Percentiles rank a stretch among this genome's conserved stretches.
These are phyloP conservation scores for Sordariomycetes sp. DNA, from an alignment of 2,329 filamentous ascomycete genomes.

Conservation along the genomic window DNA sequence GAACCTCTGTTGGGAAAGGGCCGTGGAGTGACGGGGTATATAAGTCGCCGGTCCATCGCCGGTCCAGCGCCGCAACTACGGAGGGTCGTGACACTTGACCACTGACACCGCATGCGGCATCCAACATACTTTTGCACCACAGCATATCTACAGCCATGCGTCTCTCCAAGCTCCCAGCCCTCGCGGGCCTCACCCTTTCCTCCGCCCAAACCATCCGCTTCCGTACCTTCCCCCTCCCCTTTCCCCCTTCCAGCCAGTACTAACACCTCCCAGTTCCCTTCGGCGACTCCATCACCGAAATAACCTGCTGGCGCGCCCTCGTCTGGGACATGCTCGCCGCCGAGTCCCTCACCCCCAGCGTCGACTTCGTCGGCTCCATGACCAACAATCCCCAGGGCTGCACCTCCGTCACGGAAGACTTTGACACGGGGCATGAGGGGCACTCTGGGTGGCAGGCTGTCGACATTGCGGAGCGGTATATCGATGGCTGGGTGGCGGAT, in stretches of 20 bases:
- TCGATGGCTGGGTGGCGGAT: slow-evolving; percentile 20
- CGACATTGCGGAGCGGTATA: slow-evolving; percentile 23
- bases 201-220: slow-evolving; percentile 2
- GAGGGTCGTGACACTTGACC: background rate
- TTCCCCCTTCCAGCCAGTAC: background rate
- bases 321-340: slow-evolving; percentile 23
- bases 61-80: background rate
- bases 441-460: slow-evolving; percentile 23
- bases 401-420: slow-evolving; percentile 14
- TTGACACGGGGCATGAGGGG: slow-evolving; percentile 26
- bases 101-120: background rate
- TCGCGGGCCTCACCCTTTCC: slow-evolving; percentile 1
- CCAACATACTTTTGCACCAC: background rate
- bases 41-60: background rate
- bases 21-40: background rate
- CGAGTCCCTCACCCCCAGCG: slow-evolving; percentile 16
- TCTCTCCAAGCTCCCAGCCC: background rate
- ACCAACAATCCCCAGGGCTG: slow-evolving; percentile 24
- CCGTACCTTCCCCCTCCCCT: background rate
- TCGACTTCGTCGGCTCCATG: slow-evolving; percentile 27
- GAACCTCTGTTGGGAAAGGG: background rate
- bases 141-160: background rate
- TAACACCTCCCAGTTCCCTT: slow-evolving; percentile 12
- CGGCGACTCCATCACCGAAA: slow-evolving; percentile 29
- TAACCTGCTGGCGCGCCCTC: slow-evolving; percentile 27